These are phyloP conservation scores for Gossypium davidsonii DNA, from an alignment of 441 rosid genomes.

Conservation along the genomic window DNA sequence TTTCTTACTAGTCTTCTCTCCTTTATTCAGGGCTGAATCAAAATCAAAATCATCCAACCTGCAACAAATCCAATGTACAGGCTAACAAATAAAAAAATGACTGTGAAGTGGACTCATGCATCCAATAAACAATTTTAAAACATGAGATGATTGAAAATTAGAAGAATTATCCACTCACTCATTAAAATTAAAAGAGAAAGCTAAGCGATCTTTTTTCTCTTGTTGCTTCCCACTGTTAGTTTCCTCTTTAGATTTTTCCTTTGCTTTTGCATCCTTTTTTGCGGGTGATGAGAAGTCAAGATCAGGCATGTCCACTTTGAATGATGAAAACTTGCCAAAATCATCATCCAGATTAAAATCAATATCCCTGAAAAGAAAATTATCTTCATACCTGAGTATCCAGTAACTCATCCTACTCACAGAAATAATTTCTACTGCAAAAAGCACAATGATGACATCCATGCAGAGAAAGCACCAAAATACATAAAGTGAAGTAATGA, in stretches of 20 bases:
- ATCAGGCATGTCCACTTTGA: slow-evolving; percentile 77
- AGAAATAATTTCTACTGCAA: slow-evolving; percentile 8
- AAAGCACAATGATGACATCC: not conserved
- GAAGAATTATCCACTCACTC: slow-evolving; percentile 36
- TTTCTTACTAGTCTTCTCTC: slow-evolving; percentile 29
- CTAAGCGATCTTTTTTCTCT: slow-evolving; percentile 40
- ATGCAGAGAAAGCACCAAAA: not conserved
- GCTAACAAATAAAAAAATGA: slow-evolving; percentile 15
- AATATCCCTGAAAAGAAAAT: slow-evolving; percentile 55
- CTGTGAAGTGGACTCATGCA: not conserved
- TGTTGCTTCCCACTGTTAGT: slow-evolving; percentile 28
- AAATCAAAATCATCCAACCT: slow-evolving; percentile 55
- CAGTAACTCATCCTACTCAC: slow-evolving; percentile 8
- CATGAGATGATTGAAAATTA: not conserved
- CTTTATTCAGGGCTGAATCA: slow-evolving; percentile 30
- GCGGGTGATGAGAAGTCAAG: slow-evolving; percentile 70
- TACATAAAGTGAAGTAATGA: not conserved
- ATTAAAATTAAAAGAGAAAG: slow-evolving; percentile 73
- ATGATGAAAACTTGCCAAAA: slow-evolving; percentile 66
- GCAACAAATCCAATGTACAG: slow-evolving; percentile 21
- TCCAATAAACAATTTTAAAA: not conserved
- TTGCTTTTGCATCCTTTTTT: slow-evolving; percentile 39
- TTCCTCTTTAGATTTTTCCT: slow-evolving; percentile 49
- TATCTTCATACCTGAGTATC: slow-evolving; percentile 4
- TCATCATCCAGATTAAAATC: slow-evolving; percentile 72